phyloP scores from a whole-genome alignment of 768 basidiomycete species.

The Agaricus subrufescens region DNA sequence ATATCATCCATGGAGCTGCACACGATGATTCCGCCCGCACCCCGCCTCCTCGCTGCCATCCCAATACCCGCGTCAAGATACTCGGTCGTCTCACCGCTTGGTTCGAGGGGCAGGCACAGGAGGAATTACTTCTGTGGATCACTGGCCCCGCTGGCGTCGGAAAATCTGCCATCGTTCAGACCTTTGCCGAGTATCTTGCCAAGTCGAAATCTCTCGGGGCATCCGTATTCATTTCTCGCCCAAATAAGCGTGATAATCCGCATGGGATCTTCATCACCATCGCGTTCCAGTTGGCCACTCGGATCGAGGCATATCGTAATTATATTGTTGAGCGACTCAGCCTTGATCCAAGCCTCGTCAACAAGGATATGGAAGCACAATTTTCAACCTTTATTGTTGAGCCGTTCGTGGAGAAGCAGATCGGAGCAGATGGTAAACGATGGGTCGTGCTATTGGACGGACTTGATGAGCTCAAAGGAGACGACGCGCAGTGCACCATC shows the following conservation, averaged over 20 bases:
- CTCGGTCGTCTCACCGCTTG: not conserved
- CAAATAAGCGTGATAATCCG: not conserved
- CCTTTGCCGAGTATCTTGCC: not conserved
- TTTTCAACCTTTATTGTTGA: not conserved
- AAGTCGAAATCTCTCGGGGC: not conserved
- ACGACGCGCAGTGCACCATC: not conserved
- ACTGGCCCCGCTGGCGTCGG: constrained; percentile 8
- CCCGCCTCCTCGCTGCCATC: not conserved
- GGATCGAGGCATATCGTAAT: not conserved
- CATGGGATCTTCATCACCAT: not conserved
- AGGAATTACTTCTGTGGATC: not conserved
- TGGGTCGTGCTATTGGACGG: not conserved
- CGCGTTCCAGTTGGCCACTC: not conserved
- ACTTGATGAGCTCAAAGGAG: not conserved
- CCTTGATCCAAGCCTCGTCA: not conserved
- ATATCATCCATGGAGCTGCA: not conserved
- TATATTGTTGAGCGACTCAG: not conserved
- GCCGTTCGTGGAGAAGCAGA: not conserved
- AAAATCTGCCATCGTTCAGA: constrained; percentile 5
- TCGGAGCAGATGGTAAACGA: not conserved
- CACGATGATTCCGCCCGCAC: not conserved
- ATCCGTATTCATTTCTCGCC: constrained; percentile 4
- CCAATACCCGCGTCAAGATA: not conserved
- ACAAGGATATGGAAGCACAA: not conserved
- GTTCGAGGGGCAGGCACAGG: not conserved